phyloP scores from a whole-genome alignment of 371 early-diverging fungal species.

The Parasitella parasitica region DNA sequence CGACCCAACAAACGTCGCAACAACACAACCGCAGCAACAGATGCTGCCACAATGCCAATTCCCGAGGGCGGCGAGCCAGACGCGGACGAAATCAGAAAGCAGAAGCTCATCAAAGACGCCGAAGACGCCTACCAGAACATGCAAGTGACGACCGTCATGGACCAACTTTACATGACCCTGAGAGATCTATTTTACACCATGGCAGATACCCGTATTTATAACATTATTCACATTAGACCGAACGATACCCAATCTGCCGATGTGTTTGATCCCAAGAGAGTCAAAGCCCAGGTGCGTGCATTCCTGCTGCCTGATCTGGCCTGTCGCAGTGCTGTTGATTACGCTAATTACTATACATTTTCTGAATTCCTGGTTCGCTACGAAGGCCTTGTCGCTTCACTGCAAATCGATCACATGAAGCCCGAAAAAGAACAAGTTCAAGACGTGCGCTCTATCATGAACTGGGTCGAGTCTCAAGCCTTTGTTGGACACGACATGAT shows the following conservation, averaged over 20 bases:
- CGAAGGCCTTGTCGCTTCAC: slow-evolving; percentile 29
- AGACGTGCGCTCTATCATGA: slow-evolving; percentile 44
- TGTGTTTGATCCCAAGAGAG: slow-evolving; percentile 52
- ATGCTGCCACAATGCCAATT: not conserved
- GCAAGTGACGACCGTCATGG: slow-evolving; percentile 65
- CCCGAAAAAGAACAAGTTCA: slow-evolving; percentile 42
- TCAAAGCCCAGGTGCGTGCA: slow-evolving; percentile 68
- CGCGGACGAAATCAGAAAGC: slow-evolving; percentile 30
- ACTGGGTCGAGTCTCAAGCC: slow-evolving; percentile 43
- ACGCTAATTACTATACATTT: slow-evolving; percentile 62
- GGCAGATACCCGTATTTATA: slow-evolving; percentile 83
- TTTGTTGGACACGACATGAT: slow-evolving; percentile 63
- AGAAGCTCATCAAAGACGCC: slow-evolving; percentile 39
- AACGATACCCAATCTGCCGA: slow-evolving; percentile 67
- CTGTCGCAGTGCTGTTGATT: slow-evolving; percentile 50
- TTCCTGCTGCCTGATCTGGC: slow-evolving; percentile 66
- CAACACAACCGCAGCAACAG: slow-evolving; percentile 2
- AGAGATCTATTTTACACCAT: slow-evolving; percentile 70
- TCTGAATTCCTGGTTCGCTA: slow-evolving; percentile 70
- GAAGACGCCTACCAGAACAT: slow-evolving; percentile 51
- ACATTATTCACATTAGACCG: slow-evolving; percentile 80
- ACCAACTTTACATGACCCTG: slow-evolving; percentile 66
- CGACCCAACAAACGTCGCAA: slow-evolving; percentile 37
- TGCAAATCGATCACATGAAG: slow-evolving; percentile 42
- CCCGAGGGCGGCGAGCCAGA: slow-evolving; percentile 21